Evolutionary conservation across 2,329 filamentous ascomycete genomes (phyloP).

Genomic region (Colletotrichum lupini): DNA sequence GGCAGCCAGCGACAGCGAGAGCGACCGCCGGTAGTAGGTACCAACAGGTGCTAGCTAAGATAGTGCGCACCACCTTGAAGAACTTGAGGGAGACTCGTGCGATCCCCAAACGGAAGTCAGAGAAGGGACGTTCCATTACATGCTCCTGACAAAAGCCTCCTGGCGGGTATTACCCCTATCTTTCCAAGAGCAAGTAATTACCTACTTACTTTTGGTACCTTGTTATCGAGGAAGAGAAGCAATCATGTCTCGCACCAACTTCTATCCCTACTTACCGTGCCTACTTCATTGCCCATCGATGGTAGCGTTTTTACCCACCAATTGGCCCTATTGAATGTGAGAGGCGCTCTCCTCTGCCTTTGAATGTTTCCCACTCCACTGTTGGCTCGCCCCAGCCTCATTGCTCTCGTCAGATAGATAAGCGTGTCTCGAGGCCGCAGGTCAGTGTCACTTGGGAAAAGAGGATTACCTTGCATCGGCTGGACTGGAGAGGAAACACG

Average conservation of each 20-base stretch:
- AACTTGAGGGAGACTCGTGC: background rate
- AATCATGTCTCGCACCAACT: background rate
- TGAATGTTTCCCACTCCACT: background rate
- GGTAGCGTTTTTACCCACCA: no score
- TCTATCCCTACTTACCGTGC: background rate
- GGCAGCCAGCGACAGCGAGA: no score
- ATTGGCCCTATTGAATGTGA: no score
- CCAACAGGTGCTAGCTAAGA: no score
- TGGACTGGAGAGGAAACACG: conserved; percentile 19
- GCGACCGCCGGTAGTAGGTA: no score
- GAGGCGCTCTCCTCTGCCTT: no score
- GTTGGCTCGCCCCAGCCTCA: background rate
- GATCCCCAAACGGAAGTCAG: background rate
- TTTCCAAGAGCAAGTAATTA: background rate
- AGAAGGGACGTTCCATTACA: background rate
- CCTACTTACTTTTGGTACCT: no score
- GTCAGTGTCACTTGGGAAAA: background rate
- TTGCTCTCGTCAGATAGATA: background rate
- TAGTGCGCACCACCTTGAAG: background rate
- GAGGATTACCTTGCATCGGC: background rate
- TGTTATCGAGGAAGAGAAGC: no score
- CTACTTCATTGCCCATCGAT: background rate
- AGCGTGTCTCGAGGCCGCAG: background rate
- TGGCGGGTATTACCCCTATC: background rate
- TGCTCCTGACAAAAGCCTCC: background rate